phyloP scores from a whole-genome alignment of 768 basidiomycete species.

The Russula dissimulans region DNA sequence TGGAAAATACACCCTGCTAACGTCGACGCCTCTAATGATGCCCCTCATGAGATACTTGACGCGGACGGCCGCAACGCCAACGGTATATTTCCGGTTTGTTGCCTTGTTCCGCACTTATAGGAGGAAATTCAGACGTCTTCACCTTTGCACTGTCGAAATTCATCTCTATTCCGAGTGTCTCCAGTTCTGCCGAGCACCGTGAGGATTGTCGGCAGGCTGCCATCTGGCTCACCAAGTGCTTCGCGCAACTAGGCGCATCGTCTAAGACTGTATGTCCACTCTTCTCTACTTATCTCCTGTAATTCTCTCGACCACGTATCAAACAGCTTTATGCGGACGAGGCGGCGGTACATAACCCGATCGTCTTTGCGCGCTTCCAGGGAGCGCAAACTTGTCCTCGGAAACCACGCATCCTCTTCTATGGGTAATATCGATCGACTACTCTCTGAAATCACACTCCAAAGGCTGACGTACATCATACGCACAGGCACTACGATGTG shows the following conservation, averaged over 20 bases:
- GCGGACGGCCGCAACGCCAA: conserved; percentile 4
- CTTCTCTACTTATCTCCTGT: background rate
- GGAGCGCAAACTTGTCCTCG: conserved; percentile 48
- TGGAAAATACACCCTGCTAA: conserved; percentile 29
- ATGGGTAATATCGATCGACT: conserved; percentile 51
- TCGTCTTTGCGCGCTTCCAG: conserved; percentile 83
- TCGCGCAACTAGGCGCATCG: conserved; percentile 81
- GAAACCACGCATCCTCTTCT: conserved; percentile 78
- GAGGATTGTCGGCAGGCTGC: conserved; percentile 93
- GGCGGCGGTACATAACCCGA: conserved; percentile 54
- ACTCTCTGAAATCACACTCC: background rate
- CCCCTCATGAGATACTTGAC: conserved; percentile 3
- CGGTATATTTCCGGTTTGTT: background rate
- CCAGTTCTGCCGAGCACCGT: conserved; percentile 50
- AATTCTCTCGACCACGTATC: background rate
- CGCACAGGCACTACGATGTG: conserved; percentile 87
- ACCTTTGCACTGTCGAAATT: conserved; percentile 77
- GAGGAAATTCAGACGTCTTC: conserved; percentile 46
- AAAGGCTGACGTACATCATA: background rate
- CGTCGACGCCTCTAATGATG: background rate
- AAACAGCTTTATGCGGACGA: conserved; percentile 66
- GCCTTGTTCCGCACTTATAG: background rate
- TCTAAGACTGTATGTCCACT: conserved; percentile 28
- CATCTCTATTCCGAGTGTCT: conserved; percentile 81
- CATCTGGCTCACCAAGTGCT: conserved; percentile 82